Evolutionary conservation across 75 land plant genomes (phyloP), one percentile per base, ranked within the genome.

Genomic region (Ceratopteris richardii): DNA sequence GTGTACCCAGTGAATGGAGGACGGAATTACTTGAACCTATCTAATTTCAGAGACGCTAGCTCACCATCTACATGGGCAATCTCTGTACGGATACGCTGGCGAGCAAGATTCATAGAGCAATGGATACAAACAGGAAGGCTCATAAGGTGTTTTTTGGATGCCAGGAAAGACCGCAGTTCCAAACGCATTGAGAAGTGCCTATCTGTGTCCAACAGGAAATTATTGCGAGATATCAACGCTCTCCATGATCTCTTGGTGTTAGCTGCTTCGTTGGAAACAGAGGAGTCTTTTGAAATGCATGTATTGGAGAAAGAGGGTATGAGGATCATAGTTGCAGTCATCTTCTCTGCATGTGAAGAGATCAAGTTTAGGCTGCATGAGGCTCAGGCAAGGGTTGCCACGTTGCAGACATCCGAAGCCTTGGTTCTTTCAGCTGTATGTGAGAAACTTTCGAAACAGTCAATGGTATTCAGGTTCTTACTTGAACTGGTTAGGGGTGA

Each of bases 41-140:
- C 79, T 29, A 44, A 46, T 29, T 84, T 81, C 51, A 74, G 75
- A 0, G 79, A 77, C 48, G 37, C n/a, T 2, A 44, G 75, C 6
- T 40, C 55, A 17, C 60, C 82, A 12, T 44, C 11, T 0, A 19
- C 80, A 12, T 83, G 80, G 82, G 56, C 61, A 21, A 72, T 70
- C 30, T 70, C 80, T 27, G 30, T 63, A 0, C 85, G 88, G 81
- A 77, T 84, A 12, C 57, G 82, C 33, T 79, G 74, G 77, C 77
- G 78, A 56, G 82, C 80, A 0, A 22, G 57, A 10, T 69, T 68
- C 52, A 30, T 87, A 33, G 93, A 88, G 43, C 65, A 62, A 41
- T 36, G 83, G n/a, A 43, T 88, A 1, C 41, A 53, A 21, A 55
- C 77, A 2, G 42, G 68, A 18, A 22, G 51, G 1, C 29, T 31